Conservation (phyloP, 2,329 filamentous ascomycete genomes). For the Alternaria brassicicola region DNA sequence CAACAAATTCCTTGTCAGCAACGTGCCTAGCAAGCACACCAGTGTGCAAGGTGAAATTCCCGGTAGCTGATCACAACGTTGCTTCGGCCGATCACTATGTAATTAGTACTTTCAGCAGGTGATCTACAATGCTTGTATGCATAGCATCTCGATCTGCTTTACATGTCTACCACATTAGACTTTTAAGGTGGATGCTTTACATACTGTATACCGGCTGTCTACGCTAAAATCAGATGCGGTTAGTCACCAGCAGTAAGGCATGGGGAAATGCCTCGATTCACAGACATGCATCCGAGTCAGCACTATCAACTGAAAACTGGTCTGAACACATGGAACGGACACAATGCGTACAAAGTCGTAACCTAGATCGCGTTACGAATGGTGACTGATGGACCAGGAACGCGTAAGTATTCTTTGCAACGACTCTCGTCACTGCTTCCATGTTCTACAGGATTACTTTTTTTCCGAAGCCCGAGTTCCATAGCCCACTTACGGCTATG, state of each 20-base stretch:
- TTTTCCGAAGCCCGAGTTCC: not conserved
- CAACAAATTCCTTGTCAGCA: not conserved
- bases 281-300: not conserved
- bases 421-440: not conserved
- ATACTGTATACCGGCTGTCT: constrained; percentile 69
- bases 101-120: constrained; percentile 1
- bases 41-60: not conserved
- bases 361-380: not conserved
- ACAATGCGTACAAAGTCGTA: not conserved
- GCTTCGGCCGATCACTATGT: constrained; percentile 1
- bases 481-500: not conserved
- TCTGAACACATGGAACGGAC: not conserved
- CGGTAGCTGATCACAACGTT: not conserved
- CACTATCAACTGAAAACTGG: not conserved
- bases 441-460: not conserved
- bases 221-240: constrained; percentile 70
- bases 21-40: not conserved
- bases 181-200: constrained; percentile 54
- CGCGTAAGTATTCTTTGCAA: not conserved
- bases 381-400: not conserved
- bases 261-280: not conserved
- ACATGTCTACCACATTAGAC: constrained; percentile 70
- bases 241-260: constrained; percentile 45
- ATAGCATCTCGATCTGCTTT: constrained; percentile 13
- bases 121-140: constrained; percentile 7